Conservation (phyloP, 1,284 basidiomycete genomes). For the Trichosporon asahii region DNA sequence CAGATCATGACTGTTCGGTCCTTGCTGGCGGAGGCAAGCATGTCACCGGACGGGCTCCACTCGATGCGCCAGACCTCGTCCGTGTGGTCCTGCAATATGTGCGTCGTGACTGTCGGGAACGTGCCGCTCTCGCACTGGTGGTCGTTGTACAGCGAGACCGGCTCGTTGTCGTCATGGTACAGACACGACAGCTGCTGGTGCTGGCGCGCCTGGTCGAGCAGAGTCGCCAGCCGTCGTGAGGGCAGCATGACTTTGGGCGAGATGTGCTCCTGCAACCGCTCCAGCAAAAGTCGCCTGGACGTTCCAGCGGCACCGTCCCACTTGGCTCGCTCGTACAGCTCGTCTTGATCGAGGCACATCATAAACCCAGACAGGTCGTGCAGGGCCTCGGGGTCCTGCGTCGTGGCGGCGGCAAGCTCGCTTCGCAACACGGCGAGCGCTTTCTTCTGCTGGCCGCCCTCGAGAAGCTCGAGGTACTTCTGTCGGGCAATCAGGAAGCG, state of each 20-base stretch:
- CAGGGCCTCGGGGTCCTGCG: conserved; percentile 68
- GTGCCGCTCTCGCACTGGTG: conserved; percentile 73
- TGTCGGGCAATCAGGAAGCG: conserved; percentile 87
- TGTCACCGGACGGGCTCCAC: conserved; percentile 86
- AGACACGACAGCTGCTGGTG: conserved; percentile 74
- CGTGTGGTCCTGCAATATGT: conserved; percentile 75
- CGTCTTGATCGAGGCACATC: conserved; percentile 81
- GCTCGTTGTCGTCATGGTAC: conserved; percentile 66
- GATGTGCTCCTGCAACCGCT: conserved; percentile 81
- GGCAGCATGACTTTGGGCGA: conserved; percentile 90
- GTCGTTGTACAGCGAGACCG: conserved; percentile 78
- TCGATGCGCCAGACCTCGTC: conserved; percentile 95
- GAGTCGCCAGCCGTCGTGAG: conserved; percentile 73
- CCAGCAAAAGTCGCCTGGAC: conserved; percentile 73
- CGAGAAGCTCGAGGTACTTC: conserved; percentile 94
- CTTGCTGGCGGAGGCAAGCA: conserved; percentile 81
- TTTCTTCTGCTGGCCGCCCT: conserved; percentile 71
- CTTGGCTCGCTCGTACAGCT: conserved; percentile 71
- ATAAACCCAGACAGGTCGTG: conserved; percentile 87
- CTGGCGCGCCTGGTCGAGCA: conserved; percentile 80
- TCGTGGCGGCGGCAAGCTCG: conserved; percentile 74
- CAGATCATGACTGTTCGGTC: conserved; percentile 87
- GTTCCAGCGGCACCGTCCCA: conserved; percentile 85
- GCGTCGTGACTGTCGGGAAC: conserved; percentile 81
- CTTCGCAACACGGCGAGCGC: conserved; percentile 82